Base-by-base conservation (phyloP, 805 yeast species). In the Candida ulmi region DNA sequence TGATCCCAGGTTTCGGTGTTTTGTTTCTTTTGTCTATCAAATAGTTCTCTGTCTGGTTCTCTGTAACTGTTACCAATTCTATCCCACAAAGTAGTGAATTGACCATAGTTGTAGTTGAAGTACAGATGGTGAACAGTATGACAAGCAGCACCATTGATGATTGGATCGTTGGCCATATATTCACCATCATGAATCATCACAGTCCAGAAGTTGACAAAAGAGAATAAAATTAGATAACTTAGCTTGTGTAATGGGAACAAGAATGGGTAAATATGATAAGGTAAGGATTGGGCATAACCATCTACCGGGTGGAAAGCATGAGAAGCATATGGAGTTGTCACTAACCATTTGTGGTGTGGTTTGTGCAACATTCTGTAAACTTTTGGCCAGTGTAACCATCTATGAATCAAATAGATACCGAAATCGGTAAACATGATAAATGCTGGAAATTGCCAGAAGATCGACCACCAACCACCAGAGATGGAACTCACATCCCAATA, bases 331-430 rank as follows among this genome's bases (percentile, higher is more conserved):
- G 99, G 99, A 9, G 99, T 91, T 45, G 98, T 91, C 30, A 93
- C 96, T 51, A 93, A 79, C 99, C 99, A 93, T 68, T 93, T 93
- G 74, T 93, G 99, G 65, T 93, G 99, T 11, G 97, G 97, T 68
- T 93, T 93, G 70, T 93, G 99, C 46, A 93, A 68, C 19, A 55
- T 62, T 69, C 83, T 90, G 76, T 93, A 93, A 30, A 93, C 82
- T 15, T 71, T 51, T 17, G 96, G 97, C 87, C 93, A 88, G 62
- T 93, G 99, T 56, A 93, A 73, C 76, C 86, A 76, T 60, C 98
- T 80, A 68, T 93, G 99, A 52, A 88, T 83, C 57, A 84, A 71
- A 62, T 93, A 93, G 55, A 93, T 88, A 41, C 91, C 84, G 61
- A 88, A 83, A 65, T 93, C 99, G 2, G 99, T 93, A 62, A 93